A percentile compares a stretch with the other conserved stretches of the same genome.
These are phyloP conservation scores for Tetrapyrgos nigripes DNA, from an alignment of 1,284 basidiomycete genomes.

Conservation along the genomic window DNA sequence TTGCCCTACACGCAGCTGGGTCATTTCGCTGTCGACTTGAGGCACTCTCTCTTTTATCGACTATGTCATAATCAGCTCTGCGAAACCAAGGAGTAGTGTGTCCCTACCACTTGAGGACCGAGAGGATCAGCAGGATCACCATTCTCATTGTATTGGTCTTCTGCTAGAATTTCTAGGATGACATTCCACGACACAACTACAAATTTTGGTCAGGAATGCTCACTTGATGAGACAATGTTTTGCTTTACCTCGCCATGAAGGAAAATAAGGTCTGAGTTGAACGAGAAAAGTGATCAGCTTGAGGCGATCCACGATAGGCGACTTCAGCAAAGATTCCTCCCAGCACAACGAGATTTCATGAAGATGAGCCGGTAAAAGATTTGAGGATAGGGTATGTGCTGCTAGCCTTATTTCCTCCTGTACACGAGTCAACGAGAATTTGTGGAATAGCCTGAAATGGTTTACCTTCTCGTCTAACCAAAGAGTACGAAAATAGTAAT, in stretches of 20 bases:
- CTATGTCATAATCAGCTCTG: conserved; percentile 29
- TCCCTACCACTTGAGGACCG: conserved; percentile 49
- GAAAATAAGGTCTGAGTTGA: conserved; percentile 69
- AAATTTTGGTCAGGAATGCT: background rate
- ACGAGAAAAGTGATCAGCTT: conserved; percentile 66
- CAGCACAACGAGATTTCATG: conserved; percentile 70
- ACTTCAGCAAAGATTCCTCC: conserved; percentile 62
- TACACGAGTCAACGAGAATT: background rate
- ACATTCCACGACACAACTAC: conserved; percentile 69
- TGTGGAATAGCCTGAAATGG: background rate
- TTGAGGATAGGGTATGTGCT: conserved; percentile 60
- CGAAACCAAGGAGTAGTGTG: background rate
- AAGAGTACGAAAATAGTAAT: conserved; percentile 62
- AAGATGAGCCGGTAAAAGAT: conserved; percentile 66
- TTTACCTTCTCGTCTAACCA: conserved; percentile 68
- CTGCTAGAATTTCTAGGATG: conserved; percentile 61
- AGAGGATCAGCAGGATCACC: conserved; percentile 47
- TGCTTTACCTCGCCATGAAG: conserved; percentile 62
- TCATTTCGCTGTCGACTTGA: conserved; percentile 30
- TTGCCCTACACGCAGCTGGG: conserved; percentile 51
- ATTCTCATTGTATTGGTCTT: conserved; percentile 55
- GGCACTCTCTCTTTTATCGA: conserved; percentile 52
- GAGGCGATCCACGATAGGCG: conserved; percentile 60
- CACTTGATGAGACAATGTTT: background rate
- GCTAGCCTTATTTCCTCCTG: conserved; percentile 73